A percentile compares a stretch with the other conserved stretches of the same genome.
phyloP scores from a whole-genome alignment of 2,329 filamentous ascomycete genomes.

The Setomelanomma holmii region DNA sequence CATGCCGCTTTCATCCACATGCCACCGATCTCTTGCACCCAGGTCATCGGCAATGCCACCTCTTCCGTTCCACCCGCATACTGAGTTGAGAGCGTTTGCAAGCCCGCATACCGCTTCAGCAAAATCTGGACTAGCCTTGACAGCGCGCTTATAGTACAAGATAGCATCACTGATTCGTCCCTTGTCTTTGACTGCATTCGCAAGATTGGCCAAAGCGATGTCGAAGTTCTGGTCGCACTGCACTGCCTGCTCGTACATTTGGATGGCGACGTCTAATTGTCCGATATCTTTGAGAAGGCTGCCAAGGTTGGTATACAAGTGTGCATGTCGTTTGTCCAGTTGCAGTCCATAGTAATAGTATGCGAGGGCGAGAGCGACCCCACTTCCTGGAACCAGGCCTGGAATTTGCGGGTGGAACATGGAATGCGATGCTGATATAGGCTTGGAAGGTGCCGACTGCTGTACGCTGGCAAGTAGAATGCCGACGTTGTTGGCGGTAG shows the following conservation, averaged over 20 bases:
- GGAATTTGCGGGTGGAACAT: slow-evolving; percentile 63
- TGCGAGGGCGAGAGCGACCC: slow-evolving; percentile 82
- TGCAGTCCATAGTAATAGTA: slow-evolving; percentile 96
- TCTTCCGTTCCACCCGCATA: slow-evolving; percentile 91
- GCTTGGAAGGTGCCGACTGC: slow-evolving; percentile 62
- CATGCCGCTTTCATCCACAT: slow-evolving; percentile 85
- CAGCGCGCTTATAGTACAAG: slow-evolving; percentile 86
- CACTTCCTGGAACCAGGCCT: slow-evolving; percentile 84
- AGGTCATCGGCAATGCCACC: slow-evolving; percentile 81
- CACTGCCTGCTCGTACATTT: slow-evolving; percentile 97
- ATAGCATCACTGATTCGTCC: slow-evolving; percentile 93
- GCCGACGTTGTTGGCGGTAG: slow-evolving; percentile 96
- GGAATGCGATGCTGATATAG: slow-evolving; percentile 49
- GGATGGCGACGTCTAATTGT: slow-evolving; percentile 87
- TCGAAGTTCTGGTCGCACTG: slow-evolving; percentile 93
- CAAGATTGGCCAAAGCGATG: slow-evolving; percentile 93
- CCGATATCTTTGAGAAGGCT: slow-evolving; percentile 96
- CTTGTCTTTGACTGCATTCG: slow-evolving; percentile 97
- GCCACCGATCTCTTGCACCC: slow-evolving; percentile 85
- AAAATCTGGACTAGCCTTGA: slow-evolving; percentile 91
- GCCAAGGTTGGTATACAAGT: slow-evolving; percentile 95
- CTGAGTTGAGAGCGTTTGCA: slow-evolving; percentile 92
- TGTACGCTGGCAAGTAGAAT: slow-evolving; percentile 96
- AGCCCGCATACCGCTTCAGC: slow-evolving; percentile 96
- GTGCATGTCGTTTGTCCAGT: slow-evolving; percentile 87